Evolutionary conservation across 2,329 filamentous ascomycete species (phyloP).

Genomic region (Simplicillium aogashimaense): DNA sequence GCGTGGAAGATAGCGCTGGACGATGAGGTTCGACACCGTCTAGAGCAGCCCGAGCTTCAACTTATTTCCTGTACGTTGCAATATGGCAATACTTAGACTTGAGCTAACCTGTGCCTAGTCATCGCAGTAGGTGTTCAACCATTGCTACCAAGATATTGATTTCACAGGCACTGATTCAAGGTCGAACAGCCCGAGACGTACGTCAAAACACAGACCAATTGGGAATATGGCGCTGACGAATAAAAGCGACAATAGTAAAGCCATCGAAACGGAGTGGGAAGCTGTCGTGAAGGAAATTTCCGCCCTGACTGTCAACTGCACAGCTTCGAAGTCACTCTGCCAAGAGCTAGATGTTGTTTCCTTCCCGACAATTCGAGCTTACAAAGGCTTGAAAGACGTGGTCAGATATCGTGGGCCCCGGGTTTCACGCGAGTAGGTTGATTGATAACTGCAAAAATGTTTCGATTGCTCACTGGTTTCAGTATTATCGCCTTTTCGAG

Average conservation of each 20-base stretch:
- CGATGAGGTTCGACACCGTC: slow-evolving; percentile 4
- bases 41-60: slow-evolving; percentile 11
- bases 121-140: slow-evolving; percentile 6
- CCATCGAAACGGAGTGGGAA: slow-evolving; percentile 11
- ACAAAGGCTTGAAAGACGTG: slow-evolving; percentile 20
- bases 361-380: slow-evolving; percentile 35
- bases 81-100: background rate
- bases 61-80: slow-evolving; percentile 21
- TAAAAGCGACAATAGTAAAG: background rate
- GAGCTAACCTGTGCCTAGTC: slow-evolving; percentile 2
- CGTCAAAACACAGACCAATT: too few relatives aligned
- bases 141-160: too few relatives aligned
- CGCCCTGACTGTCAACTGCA: slow-evolving; percentile 31
- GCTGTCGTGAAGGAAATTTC: slow-evolving; percentile 2
- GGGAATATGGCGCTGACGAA: too few relatives aligned
- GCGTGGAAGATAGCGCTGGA: slow-evolving; percentile 6
- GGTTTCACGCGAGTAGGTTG: slow-evolving; percentile 21
- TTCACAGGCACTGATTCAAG: too few relatives aligned
- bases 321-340: slow-evolving; percentile 23
- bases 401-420: slow-evolving; percentile 33
- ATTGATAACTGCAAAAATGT: background rate
- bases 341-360: slow-evolving; percentile 28
- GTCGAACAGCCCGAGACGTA: too few relatives aligned
- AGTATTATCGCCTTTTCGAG: slow-evolving; percentile 22
- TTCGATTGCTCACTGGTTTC: background rate